Conservation (phyloP, 2,329 filamentous ascomycete genomes). For the Colletotrichum sp. region DNA sequence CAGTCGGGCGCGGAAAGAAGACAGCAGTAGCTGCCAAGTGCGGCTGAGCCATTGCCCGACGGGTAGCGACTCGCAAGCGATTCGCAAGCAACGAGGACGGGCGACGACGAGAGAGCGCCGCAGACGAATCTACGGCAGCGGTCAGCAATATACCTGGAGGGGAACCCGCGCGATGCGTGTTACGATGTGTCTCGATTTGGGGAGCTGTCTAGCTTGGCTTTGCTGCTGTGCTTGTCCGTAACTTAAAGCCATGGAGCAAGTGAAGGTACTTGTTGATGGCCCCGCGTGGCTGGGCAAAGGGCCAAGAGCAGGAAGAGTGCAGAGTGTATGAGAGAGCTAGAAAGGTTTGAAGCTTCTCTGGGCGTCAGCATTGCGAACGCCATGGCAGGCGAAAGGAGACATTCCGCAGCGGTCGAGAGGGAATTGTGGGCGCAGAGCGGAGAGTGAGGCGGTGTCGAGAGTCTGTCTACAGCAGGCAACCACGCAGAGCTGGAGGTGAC, state of each 20-base stretch:
- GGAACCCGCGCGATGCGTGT: neutral
- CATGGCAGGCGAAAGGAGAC: neutral
- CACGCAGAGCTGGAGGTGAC: neutral
- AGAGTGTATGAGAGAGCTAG: neutral
- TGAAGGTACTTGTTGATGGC: neutral
- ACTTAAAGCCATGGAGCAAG: neutral
- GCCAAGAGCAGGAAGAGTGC: neutral
- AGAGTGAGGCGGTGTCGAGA: conserved; percentile 1
- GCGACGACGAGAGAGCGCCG: neutral
- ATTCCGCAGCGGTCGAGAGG: neutral
- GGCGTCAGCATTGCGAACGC: neutral
- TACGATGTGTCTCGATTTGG: neutral
- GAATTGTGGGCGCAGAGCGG: neutral
- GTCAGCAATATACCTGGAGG: neutral
- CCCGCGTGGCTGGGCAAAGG: neutral
- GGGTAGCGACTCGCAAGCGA: neutral
- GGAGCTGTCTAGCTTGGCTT: neutral
- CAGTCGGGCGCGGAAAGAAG: neutral
- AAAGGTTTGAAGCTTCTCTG: neutral
- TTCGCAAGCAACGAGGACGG: neutral
- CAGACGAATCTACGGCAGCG: neutral
- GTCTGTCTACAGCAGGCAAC: neutral
- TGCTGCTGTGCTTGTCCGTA: neutral
- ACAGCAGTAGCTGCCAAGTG: neutral
- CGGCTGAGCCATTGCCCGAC: conserved; percentile 6